Evolutionary conservation across 2,329 filamentous ascomycete species (phyloP), one percentile per base, ranked within the genome.

Genomic region (Calonectria henricotiae): DNA sequence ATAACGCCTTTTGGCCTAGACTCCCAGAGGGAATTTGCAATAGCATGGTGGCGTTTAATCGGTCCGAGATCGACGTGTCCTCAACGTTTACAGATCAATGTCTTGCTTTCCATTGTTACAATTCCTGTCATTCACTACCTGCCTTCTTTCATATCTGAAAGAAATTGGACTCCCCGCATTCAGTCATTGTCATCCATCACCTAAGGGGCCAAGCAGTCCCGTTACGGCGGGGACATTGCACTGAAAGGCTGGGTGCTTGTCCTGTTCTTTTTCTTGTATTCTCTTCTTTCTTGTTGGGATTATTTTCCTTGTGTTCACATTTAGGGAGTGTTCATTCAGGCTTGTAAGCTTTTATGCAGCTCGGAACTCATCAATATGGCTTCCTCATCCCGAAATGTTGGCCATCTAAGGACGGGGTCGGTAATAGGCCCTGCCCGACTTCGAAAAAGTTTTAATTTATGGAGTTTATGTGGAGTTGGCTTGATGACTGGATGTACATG

Each of bases 401-500:
- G 8, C n/a, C 35, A 35, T 3, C 32, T 32, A 4, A 27, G 30
- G 12, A 58, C 35, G 20, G 51, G 20, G 35, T 58, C 51, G 35
- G 20, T 37, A 27, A 17, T 39, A 8, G 11, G 51, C 12, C 51
- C n/a, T 13, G 51, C 9, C 5, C 32, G 35, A 15, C 51, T 39
- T 27, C 32, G 51, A 37, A 58, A 39, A 20, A 58, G 37, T 13
- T 58, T 58, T 20, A 58, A 58, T 9, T 11, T 58, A 8, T 58
- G 51, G 51, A 58, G 32, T 17, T 23, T 58, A 39, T 58, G 51
- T 20, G 51, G 51, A 39, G 51, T 58, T 58, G 51, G 51, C 1
- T 23, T 58, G 32, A 58, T 58, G 51, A 58, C 51, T 8, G 51
- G 51, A 5, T 58, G 51, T 30, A 58, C 32, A 25, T 58, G 51